A percentile compares a stretch with the other conserved stretches of the same genome.
Conservation (phyloP, 2,329 filamentous ascomycete species). For the Colletotrichum salicis region DNA sequence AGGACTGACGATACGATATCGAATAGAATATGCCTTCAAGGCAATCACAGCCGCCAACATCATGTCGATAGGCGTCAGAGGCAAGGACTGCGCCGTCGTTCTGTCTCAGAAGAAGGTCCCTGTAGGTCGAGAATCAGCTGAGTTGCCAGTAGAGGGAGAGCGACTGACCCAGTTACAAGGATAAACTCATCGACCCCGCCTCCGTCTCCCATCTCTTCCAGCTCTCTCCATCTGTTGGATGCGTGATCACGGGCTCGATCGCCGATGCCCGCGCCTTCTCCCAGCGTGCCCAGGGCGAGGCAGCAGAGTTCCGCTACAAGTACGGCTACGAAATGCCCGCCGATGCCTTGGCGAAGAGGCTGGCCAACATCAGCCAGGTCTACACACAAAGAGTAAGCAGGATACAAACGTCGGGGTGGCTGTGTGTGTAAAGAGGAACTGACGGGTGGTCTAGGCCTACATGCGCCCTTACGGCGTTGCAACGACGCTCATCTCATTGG, state of each 20-base stretch:
- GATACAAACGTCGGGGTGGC: not conserved
- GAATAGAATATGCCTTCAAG: constrained; percentile 99
- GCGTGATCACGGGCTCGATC: constrained; percentile 98
- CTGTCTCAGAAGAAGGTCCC: constrained; percentile 99
- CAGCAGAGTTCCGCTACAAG: constrained; percentile 98
- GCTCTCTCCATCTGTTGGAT: constrained; percentile 94
- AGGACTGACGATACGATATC: constrained; percentile 40
- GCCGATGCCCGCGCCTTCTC: constrained; percentile 95
- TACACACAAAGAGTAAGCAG: constrained; percentile 89
- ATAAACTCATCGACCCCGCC: constrained; percentile 97
- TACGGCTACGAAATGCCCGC: constrained; percentile 99
- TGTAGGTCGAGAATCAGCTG: constrained; percentile 66
- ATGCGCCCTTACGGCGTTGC: constrained; percentile 98
- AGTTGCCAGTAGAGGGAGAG: constrained; percentile 35
- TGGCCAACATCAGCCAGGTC: constrained; percentile 99
- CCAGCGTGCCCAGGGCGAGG: constrained; percentile 92
- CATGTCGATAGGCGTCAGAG: constrained; percentile 94
- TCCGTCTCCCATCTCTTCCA: constrained; percentile 98
- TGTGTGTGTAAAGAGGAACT: constrained; percentile 22
- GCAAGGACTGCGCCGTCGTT: constrained; percentile 97
- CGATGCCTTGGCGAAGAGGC: constrained; percentile 93
- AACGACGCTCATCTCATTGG: constrained; percentile 92
- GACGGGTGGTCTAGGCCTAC: constrained; percentile 71
- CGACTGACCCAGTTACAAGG: constrained; percentile 65
- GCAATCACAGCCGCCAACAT: constrained; percentile 99